Evolutionary conservation across 2,329 filamentous ascomycete genomes (phyloP).

Genomic region (Myriosclerotinia duriaeana): DNA sequence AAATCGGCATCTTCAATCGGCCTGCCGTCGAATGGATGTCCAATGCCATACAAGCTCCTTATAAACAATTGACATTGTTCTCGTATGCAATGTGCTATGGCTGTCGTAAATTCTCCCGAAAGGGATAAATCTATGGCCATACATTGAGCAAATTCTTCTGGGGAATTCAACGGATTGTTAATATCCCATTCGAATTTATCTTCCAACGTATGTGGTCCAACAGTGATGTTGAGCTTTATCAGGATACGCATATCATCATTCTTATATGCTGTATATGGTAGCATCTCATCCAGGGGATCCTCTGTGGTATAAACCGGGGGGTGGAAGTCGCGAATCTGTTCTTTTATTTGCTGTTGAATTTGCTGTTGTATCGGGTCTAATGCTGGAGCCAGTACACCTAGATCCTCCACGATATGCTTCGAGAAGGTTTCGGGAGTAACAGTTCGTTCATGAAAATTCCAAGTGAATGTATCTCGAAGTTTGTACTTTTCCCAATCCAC

Average conservation of each 20-base stretch:
- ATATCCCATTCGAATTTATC: slow-evolving; percentile 99
- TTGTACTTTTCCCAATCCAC: slow-evolving; percentile 96
- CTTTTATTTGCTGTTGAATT: slow-evolving; percentile 69
- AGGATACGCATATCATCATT: slow-evolving; percentile 98
- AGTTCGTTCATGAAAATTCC: slow-evolving; percentile 92
- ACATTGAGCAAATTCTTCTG: slow-evolving; percentile 86
- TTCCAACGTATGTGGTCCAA: slow-evolving; percentile 87
- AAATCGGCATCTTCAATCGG: slow-evolving; percentile 91
- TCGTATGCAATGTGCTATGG: slow-evolving; percentile 95
- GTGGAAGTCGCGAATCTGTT: slow-evolving; percentile 91
- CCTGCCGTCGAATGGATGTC: slow-evolving; percentile 91
- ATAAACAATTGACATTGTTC: slow-evolving; percentile 96
- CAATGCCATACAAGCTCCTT: slow-evolving; percentile 86
- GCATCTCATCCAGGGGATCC: slow-evolving; percentile 82
- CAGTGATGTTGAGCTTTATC: slow-evolving; percentile 96
- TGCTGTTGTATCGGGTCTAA: slow-evolving; percentile 62
- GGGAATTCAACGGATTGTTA: slow-evolving; percentile 89
- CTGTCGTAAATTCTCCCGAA: slow-evolving; percentile 92
- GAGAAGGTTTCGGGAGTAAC: slow-evolving; percentile 80
- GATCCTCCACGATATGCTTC: slow-evolving; percentile 85
- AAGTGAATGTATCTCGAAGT: slow-evolving; percentile 95
- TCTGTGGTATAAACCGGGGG: slow-evolving; percentile 89
- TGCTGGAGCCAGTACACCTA: slow-evolving; percentile 73
- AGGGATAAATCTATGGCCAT: slow-evolving; percentile 90
- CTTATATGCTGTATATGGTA: slow-evolving; percentile 92